Evolutionary conservation across 495 filamentous ascomycete species (phyloP), one percentile per base, ranked within the genome.

Genomic region (Hypomontagnella submonticulosa): DNA sequence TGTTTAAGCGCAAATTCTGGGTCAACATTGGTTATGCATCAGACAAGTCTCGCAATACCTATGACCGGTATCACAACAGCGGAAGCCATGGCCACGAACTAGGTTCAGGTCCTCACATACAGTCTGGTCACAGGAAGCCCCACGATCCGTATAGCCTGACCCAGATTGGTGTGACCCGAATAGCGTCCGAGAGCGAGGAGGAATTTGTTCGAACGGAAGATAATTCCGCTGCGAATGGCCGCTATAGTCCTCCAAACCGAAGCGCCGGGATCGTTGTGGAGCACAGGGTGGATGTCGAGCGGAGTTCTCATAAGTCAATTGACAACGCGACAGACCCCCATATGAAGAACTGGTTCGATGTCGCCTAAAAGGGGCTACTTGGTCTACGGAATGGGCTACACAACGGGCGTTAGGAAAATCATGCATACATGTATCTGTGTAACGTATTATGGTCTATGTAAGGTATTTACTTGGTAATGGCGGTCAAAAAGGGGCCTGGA

Each of bases 1-100:
- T 61, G 55, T 56, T 60, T 19, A 58, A 58, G 19, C 55, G 55
- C 12, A 58, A 58, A 32, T 58, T 48, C 43, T 58, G 55, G 55
- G 43, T 58, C 34, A 41, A 49, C 5, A 20, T 18, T 20, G 55
- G 43, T 6, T 47, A 49, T 11, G 43, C 18, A 18, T 40, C 55
- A 7, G 55, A 49, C 7, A 58, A 46, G 18, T 48, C 43, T 15
- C 32, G 43, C 18, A 47, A 58, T 33, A 58, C 55, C 3, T 18
- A 41, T 6, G 33, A 34, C 13, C 42, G 43, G 0, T 40, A 48
- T 18, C 13, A 42, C 9, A 19, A 38, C 4, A 46, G 43, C 11
- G 42, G 16, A 38, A 57, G 42, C 18, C 41, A 11, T 38, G 41
- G 54, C 6, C 23, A 27, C 23, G 42, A 47, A 12, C 12, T 49